Percentiles rank a stretch among this genome's conserved stretches.
These are phyloP conservation scores for Aspergillus uvarum DNA, from an alignment of 2,329 filamentous ascomycete species.

Conservation along the genomic window DNA sequence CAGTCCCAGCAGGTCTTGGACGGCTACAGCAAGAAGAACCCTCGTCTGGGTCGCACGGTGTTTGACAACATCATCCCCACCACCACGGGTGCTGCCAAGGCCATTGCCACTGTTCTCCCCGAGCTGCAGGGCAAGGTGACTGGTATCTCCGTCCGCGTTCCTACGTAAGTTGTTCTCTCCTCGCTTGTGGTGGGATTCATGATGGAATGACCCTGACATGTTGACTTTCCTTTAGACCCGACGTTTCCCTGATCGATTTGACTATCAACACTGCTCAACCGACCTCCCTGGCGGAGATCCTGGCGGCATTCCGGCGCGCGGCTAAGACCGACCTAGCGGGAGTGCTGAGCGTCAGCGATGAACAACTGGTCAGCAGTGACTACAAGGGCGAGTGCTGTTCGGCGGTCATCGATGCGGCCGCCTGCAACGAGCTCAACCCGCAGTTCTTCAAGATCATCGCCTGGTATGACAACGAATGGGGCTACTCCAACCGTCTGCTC, in stretches of 20 bases:
- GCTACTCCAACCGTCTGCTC: constrained; percentile 83
- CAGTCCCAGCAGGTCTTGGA: constrained; percentile 35
- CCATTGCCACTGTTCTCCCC: constrained; percentile 93
- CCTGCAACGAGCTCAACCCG: constrained; percentile 80
- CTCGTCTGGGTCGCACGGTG: constrained; percentile 67
- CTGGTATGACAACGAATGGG: constrained; percentile 98
- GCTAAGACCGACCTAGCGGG: constrained; percentile 50
- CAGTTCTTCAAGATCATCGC: constrained; percentile 91
- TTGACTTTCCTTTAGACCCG: constrained; percentile 49
- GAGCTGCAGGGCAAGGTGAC: constrained; percentile 92
- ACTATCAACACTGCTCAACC: constrained; percentile 83
- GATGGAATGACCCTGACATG: not conserved
- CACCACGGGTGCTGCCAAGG: constrained; percentile 93
- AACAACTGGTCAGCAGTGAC: constrained; percentile 84
- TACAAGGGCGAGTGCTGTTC: constrained; percentile 81
- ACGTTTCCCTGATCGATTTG: constrained; percentile 92
- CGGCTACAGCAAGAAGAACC: constrained; percentile 37
- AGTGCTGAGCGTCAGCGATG: constrained; percentile 83
- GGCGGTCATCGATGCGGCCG: constrained; percentile 93
- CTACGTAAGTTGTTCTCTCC: constrained; percentile 52
- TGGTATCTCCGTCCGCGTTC: constrained; percentile 93
- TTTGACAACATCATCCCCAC: constrained; percentile 95
- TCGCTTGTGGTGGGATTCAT: not conserved
- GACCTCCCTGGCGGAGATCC: constrained; percentile 40
- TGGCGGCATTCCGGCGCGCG: constrained; percentile 40